These are phyloP conservation scores for Rhypophila decipiens DNA, from an alignment of 495 filamentous ascomycete species.

Conservation along the genomic window DNA sequence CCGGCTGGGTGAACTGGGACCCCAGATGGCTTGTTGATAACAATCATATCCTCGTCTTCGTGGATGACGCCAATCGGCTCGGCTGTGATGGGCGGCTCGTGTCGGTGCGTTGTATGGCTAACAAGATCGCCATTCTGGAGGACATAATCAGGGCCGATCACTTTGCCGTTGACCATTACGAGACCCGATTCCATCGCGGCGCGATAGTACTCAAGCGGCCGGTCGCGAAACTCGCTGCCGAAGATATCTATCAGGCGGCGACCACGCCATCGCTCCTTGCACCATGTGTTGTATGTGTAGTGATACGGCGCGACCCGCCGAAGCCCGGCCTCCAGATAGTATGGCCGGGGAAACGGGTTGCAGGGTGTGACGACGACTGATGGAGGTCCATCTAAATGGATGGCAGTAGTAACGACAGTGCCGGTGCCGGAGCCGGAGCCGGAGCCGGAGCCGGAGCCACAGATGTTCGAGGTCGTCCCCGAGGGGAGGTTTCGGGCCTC, in stretches of 20 bases:
- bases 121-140: slow-evolving; percentile 62
- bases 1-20: slow-evolving; percentile 93
- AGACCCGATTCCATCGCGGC: slow-evolving; percentile 72
- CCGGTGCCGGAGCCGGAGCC: not conserved
- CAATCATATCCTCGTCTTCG: slow-evolving; percentile 85
- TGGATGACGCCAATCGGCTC: slow-evolving; percentile 73
- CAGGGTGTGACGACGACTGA: slow-evolving; percentile 23
- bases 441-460: not conserved
- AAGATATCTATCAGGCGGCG: slow-evolving; percentile 73
- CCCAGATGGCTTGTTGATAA: slow-evolving; percentile 94
- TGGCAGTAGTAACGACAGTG: not conserved
- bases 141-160: slow-evolving; percentile 41
- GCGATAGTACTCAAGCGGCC: slow-evolving; percentile 79
- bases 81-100: slow-evolving; percentile 88
- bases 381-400: not conserved
- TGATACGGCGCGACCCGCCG: slow-evolving; percentile 83
- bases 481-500: not conserved
- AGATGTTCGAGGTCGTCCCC: too few species aligned
- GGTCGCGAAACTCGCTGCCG: slow-evolving; percentile 76
- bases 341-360: slow-evolving; percentile 63
- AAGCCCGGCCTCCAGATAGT: slow-evolving; percentile 73
- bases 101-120: slow-evolving; percentile 88
- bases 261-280: slow-evolving; percentile 83
- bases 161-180: slow-evolving; percentile 67
- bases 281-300: slow-evolving; percentile 90